Evolutionary conservation across 768 basidiomycete genomes (phyloP).

Genomic region (Russula lepida): DNA sequence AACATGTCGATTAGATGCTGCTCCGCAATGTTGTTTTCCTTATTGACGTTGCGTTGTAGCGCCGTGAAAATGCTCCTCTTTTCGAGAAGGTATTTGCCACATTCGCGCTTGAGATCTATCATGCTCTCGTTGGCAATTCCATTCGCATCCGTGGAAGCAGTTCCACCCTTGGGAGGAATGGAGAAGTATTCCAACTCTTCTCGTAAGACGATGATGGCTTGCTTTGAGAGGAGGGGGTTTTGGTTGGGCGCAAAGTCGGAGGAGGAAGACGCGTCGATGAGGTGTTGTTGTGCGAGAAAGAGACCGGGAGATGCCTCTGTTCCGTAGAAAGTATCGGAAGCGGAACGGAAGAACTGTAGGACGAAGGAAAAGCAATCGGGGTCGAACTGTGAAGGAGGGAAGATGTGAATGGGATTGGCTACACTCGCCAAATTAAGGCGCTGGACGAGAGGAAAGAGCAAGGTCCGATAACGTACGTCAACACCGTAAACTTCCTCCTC

Average conservation of each 20-base stretch:
- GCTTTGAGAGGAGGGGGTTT: conserved; percentile 90
- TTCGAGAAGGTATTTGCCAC: conserved; percentile 81
- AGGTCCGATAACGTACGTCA: conserved; percentile 58
- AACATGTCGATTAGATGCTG: conserved; percentile 99
- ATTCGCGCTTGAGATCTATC: conserved; percentile 74
- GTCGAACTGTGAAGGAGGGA: conserved; percentile 62
- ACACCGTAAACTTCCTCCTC: conserved; percentile 92
- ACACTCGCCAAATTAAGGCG: conserved; percentile 7
- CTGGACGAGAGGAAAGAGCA: conserved; percentile 11
- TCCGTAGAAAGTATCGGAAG: conserved; percentile 90
- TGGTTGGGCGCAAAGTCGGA: conserved; percentile 57
- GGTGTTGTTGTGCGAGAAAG: conserved; percentile 68
- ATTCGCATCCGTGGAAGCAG: conserved; percentile 59
- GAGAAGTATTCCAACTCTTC: conserved; percentile 99
- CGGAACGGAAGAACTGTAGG: conserved; percentile 81
- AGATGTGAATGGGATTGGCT: conserved; percentile 16
- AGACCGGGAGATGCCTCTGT: conserved; percentile 63
- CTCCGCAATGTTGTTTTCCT: conserved; percentile 98
- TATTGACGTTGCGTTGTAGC: conserved; percentile 95
- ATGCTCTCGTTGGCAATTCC: conserved; percentile 76
- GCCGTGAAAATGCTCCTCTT: conserved; percentile 95
- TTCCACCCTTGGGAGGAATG: conserved; percentile 68
- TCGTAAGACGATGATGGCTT: conserved; percentile 95
- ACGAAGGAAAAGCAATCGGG: conserved; percentile 94
- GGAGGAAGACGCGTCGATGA: conserved; percentile 54